Evolutionary conservation across 257 asterid species (phyloP).

Genomic region (Verbascum thapsus): DNA sequence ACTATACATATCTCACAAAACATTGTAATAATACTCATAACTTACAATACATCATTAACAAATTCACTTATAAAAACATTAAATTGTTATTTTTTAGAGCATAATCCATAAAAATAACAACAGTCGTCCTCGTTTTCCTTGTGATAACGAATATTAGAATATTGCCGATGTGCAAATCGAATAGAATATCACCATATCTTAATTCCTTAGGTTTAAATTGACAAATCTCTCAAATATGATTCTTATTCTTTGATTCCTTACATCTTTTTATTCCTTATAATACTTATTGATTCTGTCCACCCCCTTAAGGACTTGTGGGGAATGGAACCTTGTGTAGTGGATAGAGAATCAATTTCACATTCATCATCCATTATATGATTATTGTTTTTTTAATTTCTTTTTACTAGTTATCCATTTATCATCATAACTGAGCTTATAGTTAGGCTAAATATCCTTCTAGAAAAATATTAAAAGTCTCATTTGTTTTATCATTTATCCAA

Average conservation of each 20-base stretch:
- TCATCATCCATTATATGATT: neutral
- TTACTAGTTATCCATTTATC: neutral
- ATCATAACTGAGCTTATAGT: no score
- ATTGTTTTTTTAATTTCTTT: neutral
- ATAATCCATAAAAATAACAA: no score
- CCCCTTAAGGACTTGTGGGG: slow-evolving; percentile 17
- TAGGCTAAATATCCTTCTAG: no score
- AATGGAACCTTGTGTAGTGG: slow-evolving; percentile 17
- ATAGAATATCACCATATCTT: slow-evolving; percentile 24
- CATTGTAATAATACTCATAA: no score
- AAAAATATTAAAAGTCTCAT: no score
- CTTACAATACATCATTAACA: no score
- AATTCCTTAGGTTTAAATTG: slow-evolving; percentile 19
- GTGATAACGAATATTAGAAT: neutral
- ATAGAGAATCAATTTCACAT: slow-evolving; percentile 25
- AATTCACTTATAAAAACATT: no score
- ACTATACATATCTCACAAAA: no score
- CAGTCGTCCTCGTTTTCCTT: neutral
- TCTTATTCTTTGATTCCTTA: slow-evolving; percentile 33
- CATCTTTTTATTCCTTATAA: slow-evolving; percentile 14
- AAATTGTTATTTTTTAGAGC: no score
- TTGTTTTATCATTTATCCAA: no score
- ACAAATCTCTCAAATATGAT: slow-evolving; percentile 23
- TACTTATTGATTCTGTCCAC: neutral
- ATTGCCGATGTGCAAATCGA: slow-evolving; percentile 22